Evolutionary conservation across 176 grass and related monocot species (phyloP).

Genomic region (Rhynchospora pubera): DNA sequence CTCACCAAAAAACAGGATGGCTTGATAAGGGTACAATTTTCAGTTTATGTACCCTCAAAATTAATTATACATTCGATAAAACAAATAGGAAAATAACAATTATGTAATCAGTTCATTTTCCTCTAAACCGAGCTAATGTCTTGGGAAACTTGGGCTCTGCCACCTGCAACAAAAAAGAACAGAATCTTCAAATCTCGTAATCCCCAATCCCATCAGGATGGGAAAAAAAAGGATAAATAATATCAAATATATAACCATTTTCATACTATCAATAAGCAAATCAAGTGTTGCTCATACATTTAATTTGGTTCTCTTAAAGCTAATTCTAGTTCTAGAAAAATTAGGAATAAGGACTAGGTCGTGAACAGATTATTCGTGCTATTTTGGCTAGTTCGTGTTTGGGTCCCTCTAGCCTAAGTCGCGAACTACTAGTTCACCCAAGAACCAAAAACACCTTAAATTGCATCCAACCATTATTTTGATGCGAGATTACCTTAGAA

Average conservation of each 20-base stretch:
- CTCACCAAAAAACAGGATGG: background rate
- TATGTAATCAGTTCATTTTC: background rate
- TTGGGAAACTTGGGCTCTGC: conserved; percentile 92
- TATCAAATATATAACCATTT: background rate
- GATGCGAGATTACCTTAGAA: background rate
- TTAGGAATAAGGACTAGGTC: too few species aligned
- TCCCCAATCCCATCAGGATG: background rate
- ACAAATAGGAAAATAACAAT: conserved; percentile 21
- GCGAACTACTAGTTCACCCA: too few species aligned
- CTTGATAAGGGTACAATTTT: conserved; percentile 6
- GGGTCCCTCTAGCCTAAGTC: too few species aligned
- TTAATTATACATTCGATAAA: conserved; percentile 51
- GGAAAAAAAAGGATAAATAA: background rate
- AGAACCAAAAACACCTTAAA: too few species aligned
- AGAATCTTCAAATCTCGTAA: too few species aligned
- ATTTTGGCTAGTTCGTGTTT: too few species aligned
- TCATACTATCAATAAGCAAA: background rate
- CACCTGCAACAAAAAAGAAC: conserved; percentile 44
- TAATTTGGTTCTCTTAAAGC: too few species aligned
- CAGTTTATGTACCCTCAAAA: conserved; percentile 72
- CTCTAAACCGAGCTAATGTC: conserved; percentile 81
- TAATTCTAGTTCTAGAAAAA: too few species aligned
- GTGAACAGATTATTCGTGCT: too few species aligned
- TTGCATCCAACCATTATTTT: conserved; percentile 1
- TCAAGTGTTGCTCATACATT: too few species aligned